phyloP scores from a whole-genome alignment of 73 alveolate species.

The Halteria grandinella region DNA sequence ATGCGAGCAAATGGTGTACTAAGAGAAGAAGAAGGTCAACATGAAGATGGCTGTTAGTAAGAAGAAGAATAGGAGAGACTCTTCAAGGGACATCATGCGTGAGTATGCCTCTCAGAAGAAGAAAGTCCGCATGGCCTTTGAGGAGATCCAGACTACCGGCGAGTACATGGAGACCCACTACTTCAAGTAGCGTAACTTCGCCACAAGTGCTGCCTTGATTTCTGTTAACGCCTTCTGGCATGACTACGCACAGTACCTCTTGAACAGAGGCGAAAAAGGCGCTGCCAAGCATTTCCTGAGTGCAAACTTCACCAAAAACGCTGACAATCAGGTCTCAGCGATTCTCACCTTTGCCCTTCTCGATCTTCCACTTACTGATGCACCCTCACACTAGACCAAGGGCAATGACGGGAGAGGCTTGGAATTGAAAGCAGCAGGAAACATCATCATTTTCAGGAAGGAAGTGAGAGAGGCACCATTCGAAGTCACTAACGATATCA shows the following conservation, averaged over 20 bases:
- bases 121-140: background rate
- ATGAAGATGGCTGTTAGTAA: too few species aligned
- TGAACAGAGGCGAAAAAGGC: constrained; percentile 1
- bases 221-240: constrained; percentile 47
- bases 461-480: constrained; percentile 87
- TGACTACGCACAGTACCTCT: constrained; percentile 41
- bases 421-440: constrained; percentile 62
- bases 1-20: background rate
- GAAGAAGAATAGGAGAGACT: constrained; percentile 34
- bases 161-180: constrained; percentile 71
- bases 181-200: constrained; percentile 4
- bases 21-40: too few species aligned
- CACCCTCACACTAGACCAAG: constrained; percentile 69
- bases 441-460: constrained; percentile 78
- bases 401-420: constrained; percentile 74
- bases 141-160: constrained; percentile 53
- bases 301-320: constrained; percentile 36
- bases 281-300: constrained; percentile 38
- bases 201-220: background rate
- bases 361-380: constrained; percentile 78
- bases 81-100: constrained; percentile 68
- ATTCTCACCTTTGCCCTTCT: constrained; percentile 80
- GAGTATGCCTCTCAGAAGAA: constrained; percentile 16
- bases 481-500: constrained; percentile 74
- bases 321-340: constrained; percentile 67